A percentile compares a stretch with the other conserved stretches of the same genome.
Conservation (phyloP, 495 filamentous ascomycete genomes). For the Lasiosphaeria ovina region DNA sequence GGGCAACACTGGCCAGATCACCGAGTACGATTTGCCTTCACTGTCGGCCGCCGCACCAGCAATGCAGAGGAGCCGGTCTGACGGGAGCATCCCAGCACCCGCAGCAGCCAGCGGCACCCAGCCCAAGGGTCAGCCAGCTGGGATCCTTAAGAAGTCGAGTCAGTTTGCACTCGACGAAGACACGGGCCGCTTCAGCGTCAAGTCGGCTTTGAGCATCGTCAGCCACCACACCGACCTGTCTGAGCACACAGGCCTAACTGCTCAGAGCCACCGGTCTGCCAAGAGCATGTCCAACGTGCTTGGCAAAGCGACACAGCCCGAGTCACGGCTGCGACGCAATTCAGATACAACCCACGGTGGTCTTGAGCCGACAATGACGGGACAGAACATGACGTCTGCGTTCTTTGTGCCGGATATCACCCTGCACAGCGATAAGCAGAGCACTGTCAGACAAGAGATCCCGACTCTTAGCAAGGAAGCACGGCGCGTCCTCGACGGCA, state of each 20-base stretch:
- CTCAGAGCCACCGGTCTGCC: constrained; percentile 16
- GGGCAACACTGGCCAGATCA: constrained; percentile 25
- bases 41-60: constrained; percentile 14
- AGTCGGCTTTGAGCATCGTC: constrained; percentile 37
- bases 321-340: constrained; percentile 31
- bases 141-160: constrained; percentile 46
- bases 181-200: constrained; percentile 44
- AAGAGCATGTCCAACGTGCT: constrained; percentile 19
- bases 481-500: constrained; percentile 56
- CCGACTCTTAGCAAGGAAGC: constrained; percentile 47
- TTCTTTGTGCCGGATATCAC: constrained; percentile 58
- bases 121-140: constrained; percentile 31
- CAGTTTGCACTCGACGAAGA: constrained; percentile 36
- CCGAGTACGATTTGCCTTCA: constrained; percentile 24
- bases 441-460: constrained; percentile 17
- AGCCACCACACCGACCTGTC: constrained; percentile 30
- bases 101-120: constrained; percentile 12
- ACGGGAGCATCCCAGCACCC: constrained; percentile 19
- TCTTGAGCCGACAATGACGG: constrained; percentile 23
- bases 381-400: constrained; percentile 76
- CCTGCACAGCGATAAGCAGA: constrained; percentile 33
- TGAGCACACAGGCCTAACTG: constrained; percentile 14
- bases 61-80: constrained; percentile 22
- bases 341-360: constrained; percentile 30
- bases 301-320: constrained; percentile 19